These are phyloP conservation scores for Gnomoniopsis sp. DNA, from an alignment of 2,329 filamentous ascomycete genomes.

Conservation along the genomic window DNA sequence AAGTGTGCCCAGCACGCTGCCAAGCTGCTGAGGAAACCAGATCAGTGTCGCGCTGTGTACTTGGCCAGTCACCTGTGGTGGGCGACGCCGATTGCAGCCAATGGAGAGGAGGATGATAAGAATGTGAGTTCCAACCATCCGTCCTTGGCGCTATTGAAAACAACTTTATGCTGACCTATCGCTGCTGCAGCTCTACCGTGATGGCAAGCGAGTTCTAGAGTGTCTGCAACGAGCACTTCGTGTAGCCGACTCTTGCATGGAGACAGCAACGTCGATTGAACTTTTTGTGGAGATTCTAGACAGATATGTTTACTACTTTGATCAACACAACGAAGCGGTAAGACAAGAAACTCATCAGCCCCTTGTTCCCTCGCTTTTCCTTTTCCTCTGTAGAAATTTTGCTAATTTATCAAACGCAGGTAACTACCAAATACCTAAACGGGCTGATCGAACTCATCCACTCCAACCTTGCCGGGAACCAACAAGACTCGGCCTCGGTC, in stretches of 20 bases:
- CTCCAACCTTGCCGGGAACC: slow-evolving; percentile 85
- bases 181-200: slow-evolving; percentile 76
- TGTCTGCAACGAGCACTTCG: slow-evolving; percentile 92
- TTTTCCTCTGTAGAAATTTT: background rate
- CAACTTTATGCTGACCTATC: background rate
- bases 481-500: slow-evolving; percentile 74
- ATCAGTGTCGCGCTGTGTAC: slow-evolving; percentile 96
- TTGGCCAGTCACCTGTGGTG: slow-evolving; percentile 97
- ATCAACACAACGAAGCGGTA: slow-evolving; percentile 95
- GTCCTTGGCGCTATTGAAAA: background rate
- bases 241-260: slow-evolving; percentile 98
- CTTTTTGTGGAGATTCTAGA: slow-evolving; percentile 98
- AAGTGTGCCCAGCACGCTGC: slow-evolving; percentile 96
- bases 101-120: slow-evolving; percentile 77
- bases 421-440: slow-evolving; percentile 97
- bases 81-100: slow-evolving; percentile 78
- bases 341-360: slow-evolving; percentile 24
- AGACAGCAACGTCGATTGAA: slow-evolving; percentile 93
- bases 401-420: slow-evolving; percentile 35
- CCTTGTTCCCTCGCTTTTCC: background rate
- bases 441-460: slow-evolving; percentile 97
- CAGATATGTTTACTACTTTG: slow-evolving; percentile 98
- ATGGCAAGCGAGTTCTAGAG: slow-evolving; percentile 94
- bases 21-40: slow-evolving; percentile 94
- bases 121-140: slow-evolving; percentile 54